A percentile compares a stretch with the other conserved stretches of the same genome.
phyloP scores from a whole-genome alignment of 306 rosid genomes.

The Aeschynomene evenia region DNA sequence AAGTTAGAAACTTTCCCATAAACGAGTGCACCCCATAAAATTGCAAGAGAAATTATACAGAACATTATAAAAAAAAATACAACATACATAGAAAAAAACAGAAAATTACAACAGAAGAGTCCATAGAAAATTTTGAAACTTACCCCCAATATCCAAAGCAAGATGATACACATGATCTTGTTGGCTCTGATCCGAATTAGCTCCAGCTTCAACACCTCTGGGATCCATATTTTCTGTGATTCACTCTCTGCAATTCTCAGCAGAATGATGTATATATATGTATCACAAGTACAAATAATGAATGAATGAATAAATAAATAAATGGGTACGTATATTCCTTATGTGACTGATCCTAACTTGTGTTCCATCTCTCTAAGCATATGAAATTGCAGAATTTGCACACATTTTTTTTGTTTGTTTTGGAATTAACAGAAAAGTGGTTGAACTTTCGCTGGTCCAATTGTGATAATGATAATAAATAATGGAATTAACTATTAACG shows the following conservation, averaged over 20 bases:
- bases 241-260: neutral
- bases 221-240: constrained; percentile 48
- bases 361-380: neutral
- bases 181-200: constrained; percentile 39
- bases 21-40: neutral
- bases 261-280: neutral
- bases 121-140: constrained; percentile 1
- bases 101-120: neutral
- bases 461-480: neutral
- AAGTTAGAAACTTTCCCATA: constrained; percentile 1
- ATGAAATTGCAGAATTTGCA: neutral
- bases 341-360: neutral
- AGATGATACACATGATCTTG: constrained; percentile 56
- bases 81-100: neutral
- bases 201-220: constrained; percentile 20
- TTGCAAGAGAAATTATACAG: neutral
- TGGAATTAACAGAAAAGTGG: neutral
- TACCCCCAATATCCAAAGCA: constrained; percentile 91
- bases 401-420: neutral
- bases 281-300: neutral
- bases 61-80: neutral
- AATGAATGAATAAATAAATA: neutral
- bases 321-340: neutral
- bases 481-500: no score
- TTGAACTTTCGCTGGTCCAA: neutral